Conservation (phyloP, 345 rosid species). For the Murraya koenigii region DNA sequence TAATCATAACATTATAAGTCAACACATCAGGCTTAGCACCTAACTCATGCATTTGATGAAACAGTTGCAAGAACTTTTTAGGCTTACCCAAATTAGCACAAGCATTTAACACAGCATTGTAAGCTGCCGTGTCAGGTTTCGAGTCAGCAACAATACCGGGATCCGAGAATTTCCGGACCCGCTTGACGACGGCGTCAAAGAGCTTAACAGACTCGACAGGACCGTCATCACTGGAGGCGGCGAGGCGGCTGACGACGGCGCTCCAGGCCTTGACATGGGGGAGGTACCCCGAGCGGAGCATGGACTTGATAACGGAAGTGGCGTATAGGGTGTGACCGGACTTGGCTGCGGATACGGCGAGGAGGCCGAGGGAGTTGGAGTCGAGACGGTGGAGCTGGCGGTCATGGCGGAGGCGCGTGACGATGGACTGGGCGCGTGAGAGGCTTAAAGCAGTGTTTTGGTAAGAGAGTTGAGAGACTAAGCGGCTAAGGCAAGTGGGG, state of each 20-base stretch:
- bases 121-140: constrained; percentile 80
- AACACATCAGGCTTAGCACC: constrained; percentile 68
- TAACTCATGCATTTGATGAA: constrained; percentile 63
- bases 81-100: constrained; percentile 78
- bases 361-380: constrained; percentile 87
- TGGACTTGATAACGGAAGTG: constrained; percentile 67
- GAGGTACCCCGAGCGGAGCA: constrained; percentile 89
- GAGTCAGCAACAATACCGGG: constrained; percentile 48
- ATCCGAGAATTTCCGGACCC: constrained; percentile 51
- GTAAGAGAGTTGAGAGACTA: constrained; percentile 79
- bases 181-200: constrained; percentile 46
- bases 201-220: constrained; percentile 60
- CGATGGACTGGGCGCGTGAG: constrained; percentile 78
- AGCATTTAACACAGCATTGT: constrained; percentile 75
- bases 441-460: constrained; percentile 51
- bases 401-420: constrained; percentile 90
- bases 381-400: constrained; percentile 90
- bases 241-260: constrained; percentile 72
- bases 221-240: constrained; percentile 63
- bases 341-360: constrained; percentile 74
- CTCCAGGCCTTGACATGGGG: constrained; percentile 94
- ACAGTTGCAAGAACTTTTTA: constrained; percentile 56
- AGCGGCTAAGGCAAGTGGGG: constrained; percentile 88
- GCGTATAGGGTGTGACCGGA: constrained; percentile 75
- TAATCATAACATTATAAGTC: constrained; percentile 78